Conservation (phyloP, 345 rosid species). For the Cardamine chenopodiifolia region DNA sequence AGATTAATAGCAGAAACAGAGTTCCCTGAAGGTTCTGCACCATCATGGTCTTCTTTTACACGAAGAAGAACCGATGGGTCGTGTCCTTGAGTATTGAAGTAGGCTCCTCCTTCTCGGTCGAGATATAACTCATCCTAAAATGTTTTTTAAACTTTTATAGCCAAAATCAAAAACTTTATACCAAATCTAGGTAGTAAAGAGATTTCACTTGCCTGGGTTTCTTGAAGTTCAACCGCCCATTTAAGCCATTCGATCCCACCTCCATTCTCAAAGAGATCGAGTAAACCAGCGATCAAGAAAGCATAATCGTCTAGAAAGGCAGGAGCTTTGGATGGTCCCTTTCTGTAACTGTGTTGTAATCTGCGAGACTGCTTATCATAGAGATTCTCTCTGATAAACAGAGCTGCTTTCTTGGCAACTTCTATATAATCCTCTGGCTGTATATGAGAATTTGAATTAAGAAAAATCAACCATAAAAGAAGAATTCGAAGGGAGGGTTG, state of each 20-base stretch:
- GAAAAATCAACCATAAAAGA: background rate
- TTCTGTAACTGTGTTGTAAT: constrained; percentile 78
- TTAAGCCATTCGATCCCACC: constrained; percentile 64
- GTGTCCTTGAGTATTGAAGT: constrained; percentile 83
- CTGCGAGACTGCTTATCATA: constrained; percentile 62
- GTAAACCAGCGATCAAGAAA: constrained; percentile 78
- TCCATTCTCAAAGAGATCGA: constrained; percentile 84
- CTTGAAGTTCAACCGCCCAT: constrained; percentile 86
- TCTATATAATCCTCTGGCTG: constrained; percentile 84
- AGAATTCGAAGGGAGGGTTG: background rate
- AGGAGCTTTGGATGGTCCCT: constrained; percentile 93
- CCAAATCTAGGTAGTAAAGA: background rate
- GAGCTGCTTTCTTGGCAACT: constrained; percentile 83
- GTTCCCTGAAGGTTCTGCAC: constrained; percentile 98
- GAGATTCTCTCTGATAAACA: constrained; percentile 66
- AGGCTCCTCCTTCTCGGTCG: constrained; percentile 88
- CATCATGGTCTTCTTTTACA: constrained; percentile 96
- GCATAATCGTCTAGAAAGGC: constrained; percentile 96
- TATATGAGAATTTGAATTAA: background rate
- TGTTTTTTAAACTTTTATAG: background rate
- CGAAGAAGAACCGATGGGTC: constrained; percentile 91
- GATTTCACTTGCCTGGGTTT: constrained; percentile 61
- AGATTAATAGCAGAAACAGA: constrained; percentile 87
- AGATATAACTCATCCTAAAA: constrained; percentile 89
- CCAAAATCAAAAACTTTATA: background rate